These are phyloP conservation scores for Globisporangium spiculum DNA, from an alignment of 352 stramenopile species.

Conservation along the genomic window DNA sequence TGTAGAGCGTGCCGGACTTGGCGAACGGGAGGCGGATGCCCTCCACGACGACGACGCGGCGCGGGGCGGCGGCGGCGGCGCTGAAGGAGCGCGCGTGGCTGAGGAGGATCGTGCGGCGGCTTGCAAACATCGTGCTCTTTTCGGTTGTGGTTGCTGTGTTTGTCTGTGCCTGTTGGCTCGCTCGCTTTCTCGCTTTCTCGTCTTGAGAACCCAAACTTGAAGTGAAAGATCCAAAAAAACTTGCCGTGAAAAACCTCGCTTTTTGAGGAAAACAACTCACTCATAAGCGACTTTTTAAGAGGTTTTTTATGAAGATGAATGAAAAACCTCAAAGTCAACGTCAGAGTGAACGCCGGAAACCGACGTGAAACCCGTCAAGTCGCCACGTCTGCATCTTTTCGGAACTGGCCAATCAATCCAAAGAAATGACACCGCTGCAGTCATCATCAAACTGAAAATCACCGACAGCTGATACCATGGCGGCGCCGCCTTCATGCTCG, in stretches of 20 bases:
- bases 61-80: constrained; percentile 30
- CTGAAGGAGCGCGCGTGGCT: constrained; percentile 39
- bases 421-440: constrained; percentile 7
- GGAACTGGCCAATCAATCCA: constrained; percentile 1
- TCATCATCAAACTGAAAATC: constrained; percentile 5
- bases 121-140: constrained; percentile 27
- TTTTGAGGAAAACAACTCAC: not conserved
- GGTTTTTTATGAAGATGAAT: not conserved
- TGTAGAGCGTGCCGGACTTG: constrained; percentile 97
- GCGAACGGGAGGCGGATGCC: constrained; percentile 93
- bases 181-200: not conserved
- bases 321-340: not conserved
- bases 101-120: constrained; percentile 26
- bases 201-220: constrained; percentile 1
- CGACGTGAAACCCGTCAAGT: constrained; percentile 9
- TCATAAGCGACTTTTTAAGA: too few species aligned
- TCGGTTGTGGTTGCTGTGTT: constrained; percentile 1
- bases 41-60: constrained; percentile 92
- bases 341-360: not conserved
- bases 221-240: constrained; percentile 6
- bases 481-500: not conserved
- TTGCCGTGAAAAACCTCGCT: not conserved
- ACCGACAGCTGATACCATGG: not conserved
- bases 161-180: not conserved
- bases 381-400: not conserved